Conservation (phyloP, 345 rosid species). For the Eutrema japonicum region DNA sequence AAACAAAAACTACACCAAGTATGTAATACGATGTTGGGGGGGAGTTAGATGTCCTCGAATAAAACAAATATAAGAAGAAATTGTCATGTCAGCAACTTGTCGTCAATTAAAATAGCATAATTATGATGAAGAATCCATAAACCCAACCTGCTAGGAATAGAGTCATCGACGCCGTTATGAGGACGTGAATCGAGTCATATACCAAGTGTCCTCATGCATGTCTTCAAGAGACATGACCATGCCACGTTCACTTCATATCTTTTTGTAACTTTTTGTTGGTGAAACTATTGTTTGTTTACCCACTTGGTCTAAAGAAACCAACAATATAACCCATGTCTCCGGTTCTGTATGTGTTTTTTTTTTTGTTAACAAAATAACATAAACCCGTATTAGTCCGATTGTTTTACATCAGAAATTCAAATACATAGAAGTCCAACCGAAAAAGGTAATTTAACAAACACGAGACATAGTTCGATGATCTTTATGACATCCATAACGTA, state of each 20-base stretch:
- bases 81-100: slow-evolving; percentile 1
- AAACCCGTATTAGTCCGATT: slow-evolving; percentile 9
- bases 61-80: background rate
- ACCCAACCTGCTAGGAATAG: slow-evolving; percentile 24
- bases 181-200: slow-evolving; percentile 28
- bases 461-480: background rate
- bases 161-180: slow-evolving; percentile 23
- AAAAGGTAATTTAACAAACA: slow-evolving; percentile 7
- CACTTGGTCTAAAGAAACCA: slow-evolving; percentile 28
- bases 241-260: slow-evolving; percentile 45
- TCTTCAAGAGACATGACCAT: slow-evolving; percentile 26
- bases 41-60: background rate
- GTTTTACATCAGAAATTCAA: background rate
- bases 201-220: slow-evolving; percentile 46
- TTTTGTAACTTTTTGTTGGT: background rate
- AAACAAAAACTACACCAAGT: no score
- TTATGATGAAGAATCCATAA: background rate
- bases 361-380: slow-evolving; percentile 19
- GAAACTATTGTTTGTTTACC: background rate
- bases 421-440: background rate
- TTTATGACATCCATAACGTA: background rate
- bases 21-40: background rate
- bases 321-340: slow-evolving; percentile 18
- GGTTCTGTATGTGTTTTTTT: slow-evolving; percentile 6
- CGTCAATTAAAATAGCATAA: background rate